Base-by-base conservation (phyloP, 2,329 filamentous ascomycete genomes). In the Talaromyces sp. region DNA sequence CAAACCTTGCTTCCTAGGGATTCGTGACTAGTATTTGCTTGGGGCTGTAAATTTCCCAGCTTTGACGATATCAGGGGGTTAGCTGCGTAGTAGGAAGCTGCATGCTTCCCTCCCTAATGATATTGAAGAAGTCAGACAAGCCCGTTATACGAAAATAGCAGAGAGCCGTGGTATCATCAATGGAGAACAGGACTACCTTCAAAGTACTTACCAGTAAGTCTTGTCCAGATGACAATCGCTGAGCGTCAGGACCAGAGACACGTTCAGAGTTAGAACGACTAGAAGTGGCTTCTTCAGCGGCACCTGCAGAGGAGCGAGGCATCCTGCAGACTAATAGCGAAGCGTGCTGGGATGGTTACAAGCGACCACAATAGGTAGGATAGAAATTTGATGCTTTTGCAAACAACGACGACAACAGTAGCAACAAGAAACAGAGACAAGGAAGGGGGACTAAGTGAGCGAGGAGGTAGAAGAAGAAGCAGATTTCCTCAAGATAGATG, bases 1-100 rank as follows among this genome's bases (percentile, higher is more conserved):
- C 72, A 69, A 67, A 76, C 78, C 77, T 79, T 78, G 65, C 65
- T 71, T 31, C 69, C 69, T n/a, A 63, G 66, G 27, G 59, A 56
- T n/a, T 72, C 70, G 44, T 69, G 65, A 40, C 66, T 66, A 50
- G 69, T 68, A 47, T 57, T 63, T 34, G 64, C 52, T 9, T 64
- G 59, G 42, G 65, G 64, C 57, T 75, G 73, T 12, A 70, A 63
- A 54, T 73, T 74, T 42, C 71, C 74, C 58, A 75, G 65, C 47
- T 72, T 78, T 14, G 72, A 73, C 12, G 68, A 70, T 52, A 72
- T 67, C n/a, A 75, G 60, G 30, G 70, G 69, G 61, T 74, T 71
- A 4, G 73, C 68, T 34, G 69, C 64, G 56, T 68, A 68, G 33
- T 66, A 69, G 50, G 67, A 68, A 61, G 62, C 67, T 28, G 61